These are phyloP conservation scores for Amanita exitialis DNA, from an alignment of 768 basidiomycete species.

Conservation along the genomic window DNA sequence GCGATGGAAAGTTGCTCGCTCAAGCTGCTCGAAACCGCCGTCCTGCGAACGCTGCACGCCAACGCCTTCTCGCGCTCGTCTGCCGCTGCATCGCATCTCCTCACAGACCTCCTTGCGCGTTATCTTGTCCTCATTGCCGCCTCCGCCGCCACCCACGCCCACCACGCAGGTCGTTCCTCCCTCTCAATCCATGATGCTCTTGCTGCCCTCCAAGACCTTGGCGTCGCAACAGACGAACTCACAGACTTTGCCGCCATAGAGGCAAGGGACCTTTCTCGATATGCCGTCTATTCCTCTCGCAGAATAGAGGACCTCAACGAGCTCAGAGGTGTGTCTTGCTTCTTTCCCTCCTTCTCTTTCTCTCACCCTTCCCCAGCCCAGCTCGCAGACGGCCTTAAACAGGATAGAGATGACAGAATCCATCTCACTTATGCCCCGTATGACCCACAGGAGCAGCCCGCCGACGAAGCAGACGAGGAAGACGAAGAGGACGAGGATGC, in stretches of 20 bases:
- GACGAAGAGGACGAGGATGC: conserved; percentile 20
- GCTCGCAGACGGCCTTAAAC: conserved; percentile 45
- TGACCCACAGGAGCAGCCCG: conserved; percentile 21
- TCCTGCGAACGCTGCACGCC: conserved; percentile 64
- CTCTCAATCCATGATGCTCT: conserved; percentile 52
- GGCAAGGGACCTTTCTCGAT: conserved; percentile 58
- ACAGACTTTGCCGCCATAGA: conserved; percentile 56
- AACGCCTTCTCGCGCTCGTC: conserved; percentile 73
- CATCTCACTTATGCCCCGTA: conserved; percentile 35
- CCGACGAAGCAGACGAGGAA: conserved; percentile 1
- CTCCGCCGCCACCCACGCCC: conserved; percentile 63
- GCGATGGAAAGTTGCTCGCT: conserved; percentile 46
- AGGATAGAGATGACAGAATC: conserved; percentile 45
- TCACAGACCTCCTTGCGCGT: conserved; percentile 69
- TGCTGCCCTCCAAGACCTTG: conserved; percentile 64
- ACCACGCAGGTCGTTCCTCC: conserved; percentile 59
- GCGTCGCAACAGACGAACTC: conserved; percentile 62
- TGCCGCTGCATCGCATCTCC: conserved; percentile 53
- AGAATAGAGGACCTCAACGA: conserved; percentile 67
- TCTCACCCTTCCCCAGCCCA: conserved; percentile 35
- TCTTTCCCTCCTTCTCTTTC: conserved; percentile 10
- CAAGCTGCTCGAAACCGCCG: conserved; percentile 58
- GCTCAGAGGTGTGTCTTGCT: conserved; percentile 48
- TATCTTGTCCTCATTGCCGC: conserved; percentile 59
- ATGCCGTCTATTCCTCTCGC: conserved; percentile 51